Evolutionary conservation across 305 asterid genomes (phyloP).

Genomic region (Ajuga reptans): DNA sequence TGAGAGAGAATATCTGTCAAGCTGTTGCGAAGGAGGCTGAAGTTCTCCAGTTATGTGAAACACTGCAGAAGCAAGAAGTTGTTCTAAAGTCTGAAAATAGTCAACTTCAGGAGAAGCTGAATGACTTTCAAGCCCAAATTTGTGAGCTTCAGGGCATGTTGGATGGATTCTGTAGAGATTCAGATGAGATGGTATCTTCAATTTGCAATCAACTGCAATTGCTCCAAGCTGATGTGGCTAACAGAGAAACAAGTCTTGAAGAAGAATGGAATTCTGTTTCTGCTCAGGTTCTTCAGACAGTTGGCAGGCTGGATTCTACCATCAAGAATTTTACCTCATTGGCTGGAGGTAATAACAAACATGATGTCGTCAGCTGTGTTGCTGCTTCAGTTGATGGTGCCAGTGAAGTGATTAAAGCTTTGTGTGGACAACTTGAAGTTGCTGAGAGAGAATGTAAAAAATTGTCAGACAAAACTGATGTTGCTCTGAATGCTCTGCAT

Average conservation of each 20-base stretch:
- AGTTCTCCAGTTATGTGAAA: constrained; percentile 40
- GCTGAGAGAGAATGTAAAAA: constrained; percentile 38
- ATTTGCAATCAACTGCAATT: constrained; percentile 46
- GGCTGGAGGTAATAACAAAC: constrained; percentile 28
- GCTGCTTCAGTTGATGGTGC: constrained; percentile 57
- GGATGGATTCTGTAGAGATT: constrained; percentile 44
- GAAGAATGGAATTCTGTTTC: constrained; percentile 56
- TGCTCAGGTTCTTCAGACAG: constrained; percentile 47
- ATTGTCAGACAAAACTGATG: constrained; percentile 37
- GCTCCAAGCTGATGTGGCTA: constrained; percentile 49
- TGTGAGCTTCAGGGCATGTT: constrained; percentile 46
- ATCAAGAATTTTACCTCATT: constrained; percentile 27
- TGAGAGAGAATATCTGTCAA: constrained; percentile 34
- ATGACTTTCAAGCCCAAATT: constrained; percentile 36
- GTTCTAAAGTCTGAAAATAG: constrained; percentile 50
- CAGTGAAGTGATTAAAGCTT: constrained; percentile 44
- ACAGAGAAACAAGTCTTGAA: constrained; percentile 43
- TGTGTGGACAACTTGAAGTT: constrained; percentile 54
- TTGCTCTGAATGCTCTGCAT: constrained; percentile 37
- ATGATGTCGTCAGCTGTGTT: constrained; percentile 37
- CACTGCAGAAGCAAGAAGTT: constrained; percentile 46
- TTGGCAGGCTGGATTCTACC: constrained; percentile 46
- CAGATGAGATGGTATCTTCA: constrained; percentile 46
- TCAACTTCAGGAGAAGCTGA: constrained; percentile 46
- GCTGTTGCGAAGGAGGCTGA: constrained; percentile 47